Percentiles rank a stretch among this genome's conserved stretches.
Evolutionary conservation across 2,329 filamentous ascomycete genomes (phyloP).

Genomic region (Paradendryphiella salina): DNA sequence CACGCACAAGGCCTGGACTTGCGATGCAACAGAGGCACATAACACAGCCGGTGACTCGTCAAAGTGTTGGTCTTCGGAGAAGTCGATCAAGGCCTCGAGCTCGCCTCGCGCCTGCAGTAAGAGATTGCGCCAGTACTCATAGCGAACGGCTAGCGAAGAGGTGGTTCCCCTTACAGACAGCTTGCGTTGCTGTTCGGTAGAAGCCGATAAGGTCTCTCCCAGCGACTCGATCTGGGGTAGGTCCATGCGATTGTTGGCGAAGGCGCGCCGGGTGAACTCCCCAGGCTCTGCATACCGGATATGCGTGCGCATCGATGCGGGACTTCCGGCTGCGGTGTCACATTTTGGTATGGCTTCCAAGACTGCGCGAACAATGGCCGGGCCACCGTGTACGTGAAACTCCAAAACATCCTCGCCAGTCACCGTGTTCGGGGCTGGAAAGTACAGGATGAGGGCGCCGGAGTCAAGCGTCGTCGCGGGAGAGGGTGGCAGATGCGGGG

Average conservation of each 20-base stretch:
- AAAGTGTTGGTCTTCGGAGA: conserved; percentile 96
- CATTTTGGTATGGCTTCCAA: conserved; percentile 72
- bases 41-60: conserved; percentile 80
- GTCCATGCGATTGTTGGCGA: conserved; percentile 82
- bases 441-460: conserved; percentile 78
- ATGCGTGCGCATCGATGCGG: conserved; percentile 16
- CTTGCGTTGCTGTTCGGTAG: conserved; percentile 91
- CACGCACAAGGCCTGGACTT: conserved; percentile 64
- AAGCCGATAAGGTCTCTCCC: conserved; percentile 62
- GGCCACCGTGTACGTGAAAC: conserved; percentile 90
- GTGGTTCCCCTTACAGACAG: conserved; percentile 79
- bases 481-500: conserved; percentile 52
- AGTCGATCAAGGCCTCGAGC: conserved; percentile 94
- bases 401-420: conserved; percentile 94
- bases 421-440: conserved; percentile 77
- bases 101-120: conserved; percentile 83
- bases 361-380: conserved; percentile 85
- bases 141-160: conserved; percentile 69
- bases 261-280: conserved; percentile 92
- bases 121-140: conserved; percentile 78
- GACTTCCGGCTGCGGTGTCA: conserved; percentile 7
- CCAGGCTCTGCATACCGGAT: conserved; percentile 92
- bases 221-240: conserved; percentile 77
- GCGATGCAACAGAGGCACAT: conserved; percentile 66
- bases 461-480: conserved; percentile 67